phyloP scores from a whole-genome alignment of 2,329 filamentous ascomycete genomes.

The Cercospora brassicicola region DNA sequence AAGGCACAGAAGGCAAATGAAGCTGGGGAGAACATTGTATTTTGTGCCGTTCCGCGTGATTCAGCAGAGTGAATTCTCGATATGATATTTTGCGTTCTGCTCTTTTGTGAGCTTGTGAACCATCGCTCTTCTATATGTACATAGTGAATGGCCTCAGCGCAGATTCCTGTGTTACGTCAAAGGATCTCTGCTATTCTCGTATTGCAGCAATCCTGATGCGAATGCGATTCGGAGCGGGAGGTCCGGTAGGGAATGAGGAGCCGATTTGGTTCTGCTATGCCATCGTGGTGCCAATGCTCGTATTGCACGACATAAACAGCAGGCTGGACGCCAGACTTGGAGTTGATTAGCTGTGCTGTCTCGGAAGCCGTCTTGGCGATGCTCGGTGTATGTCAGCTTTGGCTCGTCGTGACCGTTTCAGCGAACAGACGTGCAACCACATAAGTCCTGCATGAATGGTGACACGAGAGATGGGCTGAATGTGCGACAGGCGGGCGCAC shows the following conservation, averaged over 20 bases:
- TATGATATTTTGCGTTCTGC: not conserved
- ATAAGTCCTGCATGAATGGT: not conserved
- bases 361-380: conserved; percentile 11
- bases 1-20: not conserved
- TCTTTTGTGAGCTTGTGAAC: not conserved
- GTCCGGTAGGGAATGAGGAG: not conserved
- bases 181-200: not conserved
- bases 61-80: not conserved
- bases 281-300: not conserved
- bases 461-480: not conserved
- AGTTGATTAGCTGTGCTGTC: conserved; percentile 7
- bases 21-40: not conserved
- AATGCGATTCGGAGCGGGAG: not conserved
- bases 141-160: not conserved
- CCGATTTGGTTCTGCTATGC: not conserved
- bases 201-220: not conserved
- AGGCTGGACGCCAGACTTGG: not conserved
- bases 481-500: not conserved
- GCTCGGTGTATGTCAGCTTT: not conserved
- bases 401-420: not conserved
- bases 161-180: not conserved
- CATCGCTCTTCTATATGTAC: not conserved
- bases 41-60: not conserved
- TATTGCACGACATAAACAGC: not conserved
- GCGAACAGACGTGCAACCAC: not conserved